phyloP scores from a whole-genome alignment of 768 basidiomycete genomes.

The Boletellus ananiceps region DNA sequence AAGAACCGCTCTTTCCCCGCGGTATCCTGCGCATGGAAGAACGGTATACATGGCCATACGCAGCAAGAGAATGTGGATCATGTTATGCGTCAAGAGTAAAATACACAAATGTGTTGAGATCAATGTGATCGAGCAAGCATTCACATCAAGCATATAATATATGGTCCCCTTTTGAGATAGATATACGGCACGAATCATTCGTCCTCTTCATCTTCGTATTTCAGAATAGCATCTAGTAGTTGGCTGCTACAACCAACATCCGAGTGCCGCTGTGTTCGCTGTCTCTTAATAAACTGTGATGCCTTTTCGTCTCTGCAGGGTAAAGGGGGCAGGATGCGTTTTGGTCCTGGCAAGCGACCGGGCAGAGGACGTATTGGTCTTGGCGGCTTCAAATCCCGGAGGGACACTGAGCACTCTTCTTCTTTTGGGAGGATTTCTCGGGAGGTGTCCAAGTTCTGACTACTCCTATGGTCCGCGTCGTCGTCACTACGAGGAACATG shows the following conservation, averaged over 20 bases:
- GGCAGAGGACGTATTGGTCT: slow-evolving; percentile 30
- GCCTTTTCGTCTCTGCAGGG: slow-evolving; percentile 4
- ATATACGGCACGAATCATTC: slow-evolving; percentile 5
- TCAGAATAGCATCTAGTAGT: not conserved
- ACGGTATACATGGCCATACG: too few species aligned
- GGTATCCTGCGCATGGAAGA: too few species aligned
- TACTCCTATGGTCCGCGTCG: slow-evolving; percentile 3
- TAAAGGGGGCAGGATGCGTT: not conserved
- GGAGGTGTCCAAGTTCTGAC: slow-evolving; percentile 10
- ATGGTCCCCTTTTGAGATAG: not conserved
- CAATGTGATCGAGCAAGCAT: not conserved
- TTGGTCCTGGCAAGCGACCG: slow-evolving; percentile 9
- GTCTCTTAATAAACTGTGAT: slow-evolving; percentile 19
- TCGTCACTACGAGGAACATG: slow-evolving; percentile 5
- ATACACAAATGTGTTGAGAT: slow-evolving; percentile 5
- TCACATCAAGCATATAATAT: not conserved
- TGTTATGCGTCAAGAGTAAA: not conserved
- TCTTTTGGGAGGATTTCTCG: slow-evolving; percentile 18
- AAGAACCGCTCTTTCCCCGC: too few species aligned
- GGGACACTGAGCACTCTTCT: slow-evolving; percentile 17
- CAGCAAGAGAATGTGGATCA: not conserved
- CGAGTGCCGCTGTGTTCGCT: slow-evolving; percentile 18
- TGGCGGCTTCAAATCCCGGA: slow-evolving; percentile 5
- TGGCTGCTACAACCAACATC: slow-evolving; percentile 15
- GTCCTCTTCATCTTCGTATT: slow-evolving; percentile 17